Evolutionary conservation across 768 basidiomycete species (phyloP).

Genomic region (Boletus bicolor): DNA sequence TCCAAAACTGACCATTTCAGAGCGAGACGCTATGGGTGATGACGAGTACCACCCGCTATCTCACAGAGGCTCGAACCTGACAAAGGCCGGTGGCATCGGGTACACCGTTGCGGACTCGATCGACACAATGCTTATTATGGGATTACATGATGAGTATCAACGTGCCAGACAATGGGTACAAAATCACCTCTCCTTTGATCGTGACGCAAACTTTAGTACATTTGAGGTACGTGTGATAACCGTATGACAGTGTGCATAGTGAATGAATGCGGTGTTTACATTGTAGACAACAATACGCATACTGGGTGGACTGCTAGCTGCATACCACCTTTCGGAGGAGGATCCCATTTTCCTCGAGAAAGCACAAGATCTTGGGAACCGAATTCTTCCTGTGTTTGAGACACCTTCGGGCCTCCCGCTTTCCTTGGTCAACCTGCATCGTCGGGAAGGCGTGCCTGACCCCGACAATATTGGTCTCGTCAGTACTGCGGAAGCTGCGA

Average conservation of each 20-base stretch:
- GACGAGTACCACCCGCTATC: slow-evolving; percentile 92
- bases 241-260: not conserved
- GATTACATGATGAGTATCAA: slow-evolving; percentile 71
- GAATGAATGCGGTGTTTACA: slow-evolving; percentile 4
- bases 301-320: slow-evolving; percentile 85
- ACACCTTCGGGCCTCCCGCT: slow-evolving; percentile 79
- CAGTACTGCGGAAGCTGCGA: slow-evolving; percentile 84
- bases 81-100: slow-evolving; percentile 75
- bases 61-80: slow-evolving; percentile 72
- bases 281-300: slow-evolving; percentile 86
- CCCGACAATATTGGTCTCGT: slow-evolving; percentile 57
- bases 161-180: slow-evolving; percentile 79
- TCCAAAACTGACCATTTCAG: slow-evolving; percentile 38
- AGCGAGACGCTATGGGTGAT: slow-evolving; percentile 84
- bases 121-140: slow-evolving; percentile 87
- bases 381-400: slow-evolving; percentile 81
- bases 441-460: slow-evolving; percentile 57
- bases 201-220: slow-evolving; percentile 76
- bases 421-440: slow-evolving; percentile 73
- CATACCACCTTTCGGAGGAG: slow-evolving; percentile 70
- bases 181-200: slow-evolving; percentile 66
- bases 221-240: slow-evolving; percentile 67
- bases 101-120: slow-evolving; percentile 87
- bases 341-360: slow-evolving; percentile 71
- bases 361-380: slow-evolving; percentile 79